These are phyloP conservation scores for Collybiopsis luxurians DNA, from an alignment of 768 basidiomycete species.

Conservation along the genomic window DNA sequence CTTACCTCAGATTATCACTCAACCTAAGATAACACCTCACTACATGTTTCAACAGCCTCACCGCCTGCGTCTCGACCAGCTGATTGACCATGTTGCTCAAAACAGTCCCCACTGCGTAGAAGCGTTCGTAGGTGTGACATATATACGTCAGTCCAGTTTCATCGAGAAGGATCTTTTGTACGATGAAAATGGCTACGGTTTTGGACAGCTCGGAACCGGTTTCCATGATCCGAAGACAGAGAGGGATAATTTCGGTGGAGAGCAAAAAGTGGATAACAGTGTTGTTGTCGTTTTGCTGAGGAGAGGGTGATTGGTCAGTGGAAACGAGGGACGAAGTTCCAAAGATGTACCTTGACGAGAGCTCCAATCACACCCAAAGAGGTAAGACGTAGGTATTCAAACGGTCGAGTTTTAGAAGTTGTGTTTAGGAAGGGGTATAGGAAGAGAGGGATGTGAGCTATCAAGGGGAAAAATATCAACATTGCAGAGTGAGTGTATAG, in stretches of 20 bases:
- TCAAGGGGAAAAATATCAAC: slow-evolving; percentile 16
- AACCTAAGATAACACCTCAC: slow-evolving; percentile 95
- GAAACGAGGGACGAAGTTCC: neutral
- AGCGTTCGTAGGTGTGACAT: slow-evolving; percentile 99
- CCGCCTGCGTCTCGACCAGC: slow-evolving; percentile 96
- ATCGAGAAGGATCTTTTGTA: slow-evolving; percentile 96
- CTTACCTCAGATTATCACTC: slow-evolving; percentile 90
- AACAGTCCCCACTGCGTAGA: slow-evolving; percentile 98
- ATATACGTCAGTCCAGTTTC: slow-evolving; percentile 98
- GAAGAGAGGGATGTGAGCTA: slow-evolving; percentile 97
- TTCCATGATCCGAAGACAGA: slow-evolving; percentile 99
- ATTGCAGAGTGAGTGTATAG: slow-evolving; percentile 12
- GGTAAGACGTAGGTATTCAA: slow-evolving; percentile 98
- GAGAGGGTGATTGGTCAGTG: neutral
- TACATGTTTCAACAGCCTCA: slow-evolving; percentile 94
- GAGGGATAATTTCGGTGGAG: slow-evolving; percentile 98
- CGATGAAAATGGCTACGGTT: slow-evolving; percentile 99
- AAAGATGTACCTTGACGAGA: slow-evolving; percentile 79
- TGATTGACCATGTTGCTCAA: slow-evolving; percentile 99
- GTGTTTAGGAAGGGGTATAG: slow-evolving; percentile 99
- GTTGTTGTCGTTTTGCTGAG: slow-evolving; percentile 97
- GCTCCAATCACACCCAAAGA: slow-evolving; percentile 99
- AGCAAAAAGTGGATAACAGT: slow-evolving; percentile 99
- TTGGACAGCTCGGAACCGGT: slow-evolving; percentile 98
- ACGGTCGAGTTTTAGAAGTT: slow-evolving; percentile 98